Conservation (phyloP, 1,284 basidiomycete genomes). For the Meira miltonrushii region DNA sequence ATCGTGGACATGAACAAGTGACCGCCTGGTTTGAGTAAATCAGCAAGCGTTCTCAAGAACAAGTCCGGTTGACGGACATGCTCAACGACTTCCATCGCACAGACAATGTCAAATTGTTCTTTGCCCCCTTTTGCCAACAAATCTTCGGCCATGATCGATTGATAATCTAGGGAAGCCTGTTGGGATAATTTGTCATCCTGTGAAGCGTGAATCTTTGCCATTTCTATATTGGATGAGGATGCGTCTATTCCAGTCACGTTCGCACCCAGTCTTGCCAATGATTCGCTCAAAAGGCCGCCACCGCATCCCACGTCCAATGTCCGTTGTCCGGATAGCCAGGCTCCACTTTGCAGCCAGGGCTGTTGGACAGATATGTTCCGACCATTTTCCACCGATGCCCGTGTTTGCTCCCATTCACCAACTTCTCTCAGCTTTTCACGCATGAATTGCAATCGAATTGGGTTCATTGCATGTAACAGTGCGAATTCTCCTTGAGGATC, state of each 20-base stretch:
- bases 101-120: slow-evolving; percentile 84
- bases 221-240: slow-evolving; percentile 75
- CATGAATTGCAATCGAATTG: slow-evolving; percentile 76
- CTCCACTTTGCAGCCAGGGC: slow-evolving; percentile 50
- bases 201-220: slow-evolving; percentile 76
- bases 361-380: slow-evolving; percentile 44
- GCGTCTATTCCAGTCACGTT: slow-evolving; percentile 84
- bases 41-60: slow-evolving; percentile 58
- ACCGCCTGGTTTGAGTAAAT: slow-evolving; percentile 68
- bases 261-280: slow-evolving; percentile 79
- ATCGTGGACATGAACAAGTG: slow-evolving; percentile 96
- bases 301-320: slow-evolving; percentile 88
- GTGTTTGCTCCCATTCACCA: slow-evolving; percentile 40
- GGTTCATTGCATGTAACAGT: slow-evolving; percentile 92
- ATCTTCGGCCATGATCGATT: slow-evolving; percentile 73
- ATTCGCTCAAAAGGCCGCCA: slow-evolving; percentile 89
- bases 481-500: slow-evolving; percentile 86
- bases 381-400: slow-evolving; percentile 16
- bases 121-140: slow-evolving; percentile 60
- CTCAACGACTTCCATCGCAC: slow-evolving; percentile 96
- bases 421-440: slow-evolving; percentile 63
- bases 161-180: slow-evolving; percentile 59
- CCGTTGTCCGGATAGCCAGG: slow-evolving; percentile 59
- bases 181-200: slow-evolving; percentile 61
- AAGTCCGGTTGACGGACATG: slow-evolving; percentile 86